Conservation (phyloP, 2,329 filamentous ascomycete species). For the Pseudocercospora eumusae region DNA sequence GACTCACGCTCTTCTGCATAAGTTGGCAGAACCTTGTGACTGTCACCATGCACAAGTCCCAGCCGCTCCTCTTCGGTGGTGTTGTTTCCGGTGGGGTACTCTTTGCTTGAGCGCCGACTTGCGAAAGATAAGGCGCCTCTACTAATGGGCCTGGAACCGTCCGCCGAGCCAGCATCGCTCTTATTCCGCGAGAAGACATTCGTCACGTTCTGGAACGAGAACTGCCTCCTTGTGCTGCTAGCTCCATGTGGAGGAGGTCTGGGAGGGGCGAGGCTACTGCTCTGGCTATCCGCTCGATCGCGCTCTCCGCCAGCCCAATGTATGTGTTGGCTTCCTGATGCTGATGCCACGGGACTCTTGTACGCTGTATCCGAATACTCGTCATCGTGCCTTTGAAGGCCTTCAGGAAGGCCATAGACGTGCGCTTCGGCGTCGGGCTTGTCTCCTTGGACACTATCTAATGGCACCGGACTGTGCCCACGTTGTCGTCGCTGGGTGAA, state of each 20-base stretch:
- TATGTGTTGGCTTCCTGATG: conserved; percentile 46
- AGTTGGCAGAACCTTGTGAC: conserved; percentile 23
- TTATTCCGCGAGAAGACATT: conserved; percentile 66
- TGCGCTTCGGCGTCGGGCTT: conserved; percentile 44
- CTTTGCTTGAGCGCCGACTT: conserved; percentile 29
- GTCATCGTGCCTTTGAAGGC: conserved; percentile 50
- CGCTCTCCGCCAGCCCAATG: conserved; percentile 49
- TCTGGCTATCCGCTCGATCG: conserved; percentile 47
- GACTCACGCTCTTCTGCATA: conserved; percentile 25
- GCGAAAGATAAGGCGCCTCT: conserved; percentile 41
- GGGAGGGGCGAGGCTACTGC: conserved; percentile 55
- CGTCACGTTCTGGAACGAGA: conserved; percentile 76
- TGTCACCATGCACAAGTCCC: conserved; percentile 42
- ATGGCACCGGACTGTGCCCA: conserved; percentile 37
- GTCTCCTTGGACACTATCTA: conserved; percentile 40
- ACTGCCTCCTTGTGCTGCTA: conserved; percentile 69
- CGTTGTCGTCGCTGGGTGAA: conserved; percentile 25
- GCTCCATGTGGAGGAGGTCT: conserved; percentile 56
- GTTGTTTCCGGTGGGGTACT: conserved; percentile 26
- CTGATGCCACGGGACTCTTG: conserved; percentile 38
- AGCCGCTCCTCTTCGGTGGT: conserved; percentile 43
- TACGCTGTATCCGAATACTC: conserved; percentile 53
- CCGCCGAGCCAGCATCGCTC: conserved; percentile 29
- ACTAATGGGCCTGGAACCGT: conserved; percentile 36
- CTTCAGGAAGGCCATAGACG: conserved; percentile 53